Evolutionary conservation across 2,329 filamentous ascomycete species (phyloP).

Genomic region (Fonsecaea pedrosoi): DNA sequence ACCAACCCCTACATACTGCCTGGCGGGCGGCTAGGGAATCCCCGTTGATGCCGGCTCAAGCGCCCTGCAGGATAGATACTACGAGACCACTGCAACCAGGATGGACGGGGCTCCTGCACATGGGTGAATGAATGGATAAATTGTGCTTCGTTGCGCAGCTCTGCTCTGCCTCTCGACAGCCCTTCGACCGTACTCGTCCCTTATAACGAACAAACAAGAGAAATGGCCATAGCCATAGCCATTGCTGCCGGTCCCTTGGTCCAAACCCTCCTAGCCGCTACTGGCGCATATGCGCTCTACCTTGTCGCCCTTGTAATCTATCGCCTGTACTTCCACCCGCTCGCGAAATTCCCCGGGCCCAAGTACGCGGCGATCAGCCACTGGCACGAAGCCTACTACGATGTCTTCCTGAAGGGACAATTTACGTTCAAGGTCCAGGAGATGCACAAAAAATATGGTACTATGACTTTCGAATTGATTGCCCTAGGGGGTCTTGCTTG

Average conservation of each 20-base stretch:
- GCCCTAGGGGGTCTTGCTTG: not conserved
- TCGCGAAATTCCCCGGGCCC: slow-evolving; percentile 14
- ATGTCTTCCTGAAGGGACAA: slow-evolving; percentile 11
- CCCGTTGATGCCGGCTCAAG: not conserved
- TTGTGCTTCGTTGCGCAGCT: not conserved
- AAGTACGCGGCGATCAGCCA: slow-evolving; percentile 8
- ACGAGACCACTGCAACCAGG: too few species aligned
- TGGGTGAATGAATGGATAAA: not conserved
- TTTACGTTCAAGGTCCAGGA: slow-evolving; percentile 18
- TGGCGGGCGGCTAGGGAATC: too few species aligned
- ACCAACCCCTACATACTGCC: not conserved
- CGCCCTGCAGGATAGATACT: too few species aligned
- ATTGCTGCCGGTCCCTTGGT: not conserved
- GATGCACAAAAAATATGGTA: slow-evolving; percentile 11
- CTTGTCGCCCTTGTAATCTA: slow-evolving; percentile 6
- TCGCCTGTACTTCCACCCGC: slow-evolving; percentile 16
- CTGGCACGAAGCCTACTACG: slow-evolving; percentile 16
- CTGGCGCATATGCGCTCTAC: slow-evolving; percentile 17
- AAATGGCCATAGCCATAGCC: not conserved
- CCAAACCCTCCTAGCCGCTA: slow-evolving; percentile 1
- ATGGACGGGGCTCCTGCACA: too few species aligned
- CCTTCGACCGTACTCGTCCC: not conserved
- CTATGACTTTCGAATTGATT: not conserved
- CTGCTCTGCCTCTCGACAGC: not conserved
- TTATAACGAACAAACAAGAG: too few species aligned